phyloP scores from a whole-genome alignment of 805 yeast genomes.

The Candida arabinofermentans region DNA sequence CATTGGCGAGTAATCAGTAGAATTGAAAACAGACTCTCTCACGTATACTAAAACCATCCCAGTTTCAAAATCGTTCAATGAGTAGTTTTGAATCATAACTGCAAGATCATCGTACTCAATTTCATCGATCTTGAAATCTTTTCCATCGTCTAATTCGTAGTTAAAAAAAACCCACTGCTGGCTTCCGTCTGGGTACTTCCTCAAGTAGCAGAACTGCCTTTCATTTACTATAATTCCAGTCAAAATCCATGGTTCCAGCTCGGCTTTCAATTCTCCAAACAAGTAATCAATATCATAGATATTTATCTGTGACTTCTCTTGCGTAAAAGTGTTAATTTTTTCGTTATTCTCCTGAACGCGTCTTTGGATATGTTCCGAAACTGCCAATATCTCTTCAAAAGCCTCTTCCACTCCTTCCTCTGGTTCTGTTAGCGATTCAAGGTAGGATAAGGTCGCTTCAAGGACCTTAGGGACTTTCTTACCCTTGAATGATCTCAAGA shows the following conservation, averaged over 20 bases:
- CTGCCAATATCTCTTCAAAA: slow-evolving; percentile 17
- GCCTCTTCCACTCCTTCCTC: slow-evolving; percentile 15
- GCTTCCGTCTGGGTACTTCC: slow-evolving; percentile 10
- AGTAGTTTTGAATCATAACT: slow-evolving; percentile 15
- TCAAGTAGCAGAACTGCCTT: slow-evolving; percentile 29
- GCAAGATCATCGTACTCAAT: slow-evolving; percentile 26
- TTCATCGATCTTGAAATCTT: slow-evolving; percentile 19
- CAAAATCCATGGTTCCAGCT: slow-evolving; percentile 35
- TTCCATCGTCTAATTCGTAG: slow-evolving; percentile 25
- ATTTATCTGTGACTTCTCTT: slow-evolving; percentile 16
- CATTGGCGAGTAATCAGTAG: slow-evolving; percentile 7
- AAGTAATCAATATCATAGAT: slow-evolving; percentile 26
- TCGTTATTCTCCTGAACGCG: slow-evolving; percentile 11
- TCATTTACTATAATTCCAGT: slow-evolving; percentile 34
- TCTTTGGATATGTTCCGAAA: slow-evolving; percentile 11
- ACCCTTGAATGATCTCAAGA: slow-evolving; percentile 30
- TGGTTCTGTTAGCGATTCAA: slow-evolving; percentile 9
- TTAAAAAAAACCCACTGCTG: slow-evolving; percentile 30
- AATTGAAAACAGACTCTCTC: slow-evolving; percentile 22
- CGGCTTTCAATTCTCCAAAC: slow-evolving; percentile 16
- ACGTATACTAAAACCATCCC: slow-evolving; percentile 34
- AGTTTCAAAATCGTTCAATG: slow-evolving; percentile 25
- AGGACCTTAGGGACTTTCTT: slow-evolving; percentile 26
- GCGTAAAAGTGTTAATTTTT: slow-evolving; percentile 10
- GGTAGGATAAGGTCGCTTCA: slow-evolving; percentile 23